Percentiles rank a stretch among this genome's conserved stretches.
Evolutionary conservation across 2,329 filamentous ascomycete genomes (phyloP).

Genomic region (Fusarium liriodendri): DNA sequence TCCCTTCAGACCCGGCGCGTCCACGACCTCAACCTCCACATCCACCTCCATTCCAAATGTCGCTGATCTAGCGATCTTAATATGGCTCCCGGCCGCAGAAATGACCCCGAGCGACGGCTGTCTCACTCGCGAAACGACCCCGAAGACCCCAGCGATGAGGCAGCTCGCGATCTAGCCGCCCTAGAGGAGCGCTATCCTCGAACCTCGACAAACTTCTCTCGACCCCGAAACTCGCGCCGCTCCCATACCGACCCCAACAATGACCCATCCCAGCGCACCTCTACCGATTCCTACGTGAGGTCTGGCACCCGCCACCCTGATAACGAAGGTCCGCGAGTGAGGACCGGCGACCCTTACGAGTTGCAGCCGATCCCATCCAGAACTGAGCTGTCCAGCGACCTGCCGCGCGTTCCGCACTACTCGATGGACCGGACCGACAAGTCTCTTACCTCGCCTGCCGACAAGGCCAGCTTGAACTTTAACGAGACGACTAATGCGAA

Average conservation of each 20-base stretch:
- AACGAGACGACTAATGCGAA: slow-evolving; percentile 15
- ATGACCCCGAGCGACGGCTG: slow-evolving; percentile 34
- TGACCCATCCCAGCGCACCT: slow-evolving; percentile 23
- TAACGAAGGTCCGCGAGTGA: slow-evolving; percentile 5
- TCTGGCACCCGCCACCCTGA: slow-evolving; percentile 33
- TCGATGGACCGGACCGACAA: slow-evolving; percentile 35
- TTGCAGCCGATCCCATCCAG: slow-evolving; percentile 40
- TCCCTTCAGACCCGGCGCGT: slow-evolving; percentile 1
- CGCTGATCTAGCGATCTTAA: slow-evolving; percentile 33
- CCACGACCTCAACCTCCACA: slow-evolving; percentile 16
- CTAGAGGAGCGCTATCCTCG: slow-evolving; percentile 40
- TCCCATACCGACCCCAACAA: slow-evolving; percentile 30
- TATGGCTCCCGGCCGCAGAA: slow-evolving; percentile 45
- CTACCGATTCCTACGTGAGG: slow-evolving; percentile 26
- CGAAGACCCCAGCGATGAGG: slow-evolving; percentile 25
- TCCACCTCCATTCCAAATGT: slow-evolving; percentile 39
- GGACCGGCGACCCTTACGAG: slow-evolving; percentile 31
- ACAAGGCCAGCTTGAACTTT: slow-evolving; percentile 27
- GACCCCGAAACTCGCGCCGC: slow-evolving; percentile 29
- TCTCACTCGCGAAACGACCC: slow-evolving; percentile 19
- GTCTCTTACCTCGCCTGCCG: slow-evolving; percentile 16
- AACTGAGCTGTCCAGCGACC: slow-evolving; percentile 23
- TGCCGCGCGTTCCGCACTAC: slow-evolving; percentile 12
- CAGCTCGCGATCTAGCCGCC: slow-evolving; percentile 38
- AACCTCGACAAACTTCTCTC: slow-evolving; percentile 31